phyloP scores from a whole-genome alignment of 2,329 filamentous ascomycete genomes.

The Pyricularia sp. region DNA sequence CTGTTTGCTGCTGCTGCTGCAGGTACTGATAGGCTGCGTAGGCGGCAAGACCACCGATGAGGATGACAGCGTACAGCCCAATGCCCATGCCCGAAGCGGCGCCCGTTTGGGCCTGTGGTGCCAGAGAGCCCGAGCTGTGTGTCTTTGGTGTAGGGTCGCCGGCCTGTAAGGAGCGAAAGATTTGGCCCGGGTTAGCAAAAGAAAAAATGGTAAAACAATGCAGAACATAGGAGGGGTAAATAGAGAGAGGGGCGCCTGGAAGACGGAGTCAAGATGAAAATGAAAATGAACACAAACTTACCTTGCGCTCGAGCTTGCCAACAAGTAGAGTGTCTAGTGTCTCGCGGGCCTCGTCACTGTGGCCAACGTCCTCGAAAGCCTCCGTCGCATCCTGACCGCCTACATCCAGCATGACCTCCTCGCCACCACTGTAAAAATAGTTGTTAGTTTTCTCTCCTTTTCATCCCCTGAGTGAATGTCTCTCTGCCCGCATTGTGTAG shows the following conservation, averaged over 20 bases:
- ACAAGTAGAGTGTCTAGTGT: slow-evolving; percentile 68
- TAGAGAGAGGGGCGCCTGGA: neutral
- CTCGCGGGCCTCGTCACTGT: slow-evolving; percentile 96
- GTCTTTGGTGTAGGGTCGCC: slow-evolving; percentile 67
- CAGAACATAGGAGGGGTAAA: neutral
- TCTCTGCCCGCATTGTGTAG: neutral
- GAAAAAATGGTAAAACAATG: neutral
- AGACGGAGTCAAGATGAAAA: neutral
- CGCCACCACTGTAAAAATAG: slow-evolving; percentile 60
- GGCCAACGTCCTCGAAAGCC: slow-evolving; percentile 97
- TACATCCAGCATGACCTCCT: slow-evolving; percentile 94
- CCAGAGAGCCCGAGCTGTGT: slow-evolving; percentile 32
- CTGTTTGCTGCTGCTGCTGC: slow-evolving; percentile 37
- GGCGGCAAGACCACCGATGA: slow-evolving; percentile 62
- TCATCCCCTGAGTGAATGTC: neutral
- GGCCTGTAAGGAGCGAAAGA: slow-evolving; percentile 33
- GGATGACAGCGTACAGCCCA: slow-evolving; percentile 67
- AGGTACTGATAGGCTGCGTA: slow-evolving; percentile 81
- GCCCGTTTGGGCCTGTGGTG: slow-evolving; percentile 34
- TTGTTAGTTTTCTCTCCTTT: slow-evolving; percentile 12
- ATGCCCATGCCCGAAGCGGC: slow-evolving; percentile 50
- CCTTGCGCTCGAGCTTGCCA: slow-evolving; percentile 67
- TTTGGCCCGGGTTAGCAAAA: neutral
- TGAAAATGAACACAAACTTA: slow-evolving; percentile 27
- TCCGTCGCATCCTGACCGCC: slow-evolving; percentile 93